Conservation (phyloP, 2,329 filamentous ascomycete species). For the Sclerotinia nivalis region DNA sequence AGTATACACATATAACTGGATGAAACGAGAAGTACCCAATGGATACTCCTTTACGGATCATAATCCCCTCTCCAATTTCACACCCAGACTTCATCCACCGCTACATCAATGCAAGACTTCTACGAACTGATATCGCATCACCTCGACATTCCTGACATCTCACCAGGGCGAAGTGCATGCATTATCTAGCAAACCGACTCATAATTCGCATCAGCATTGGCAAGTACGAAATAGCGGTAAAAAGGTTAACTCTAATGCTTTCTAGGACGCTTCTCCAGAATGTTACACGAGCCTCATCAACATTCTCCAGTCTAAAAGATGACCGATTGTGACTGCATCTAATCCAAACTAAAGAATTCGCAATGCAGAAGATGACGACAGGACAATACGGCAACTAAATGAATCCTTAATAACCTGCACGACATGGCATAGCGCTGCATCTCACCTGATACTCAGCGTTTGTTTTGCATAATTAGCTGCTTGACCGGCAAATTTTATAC, state of each 20-base stretch:
- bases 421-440: not conserved
- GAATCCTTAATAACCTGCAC: not conserved
- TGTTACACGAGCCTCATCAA: conserved; percentile 1
- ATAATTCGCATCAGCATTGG: not conserved
- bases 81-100: not conserved
- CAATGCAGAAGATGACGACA: not conserved
- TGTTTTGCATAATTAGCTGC: conserved; percentile 1
- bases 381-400: not conserved
- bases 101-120: not conserved
- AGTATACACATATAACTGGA: not conserved
- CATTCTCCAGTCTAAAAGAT: not conserved
- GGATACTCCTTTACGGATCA: too few relatives aligned
- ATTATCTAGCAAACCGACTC: too few relatives aligned
- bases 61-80: not conserved
- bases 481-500: not conserved
- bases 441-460: not conserved
- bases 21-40: not conserved
- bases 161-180: not conserved
- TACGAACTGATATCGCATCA: not conserved
- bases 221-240: not conserved
- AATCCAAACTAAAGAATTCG: fast-evolving
- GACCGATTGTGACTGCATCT: not conserved
- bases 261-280: not conserved
- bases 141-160: not conserved
- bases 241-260: not conserved